Evolutionary conservation across 2,329 filamentous ascomycete species (phyloP), one percentile per base, ranked within the genome.

Genomic region (Leptoxyphium fumago): DNA sequence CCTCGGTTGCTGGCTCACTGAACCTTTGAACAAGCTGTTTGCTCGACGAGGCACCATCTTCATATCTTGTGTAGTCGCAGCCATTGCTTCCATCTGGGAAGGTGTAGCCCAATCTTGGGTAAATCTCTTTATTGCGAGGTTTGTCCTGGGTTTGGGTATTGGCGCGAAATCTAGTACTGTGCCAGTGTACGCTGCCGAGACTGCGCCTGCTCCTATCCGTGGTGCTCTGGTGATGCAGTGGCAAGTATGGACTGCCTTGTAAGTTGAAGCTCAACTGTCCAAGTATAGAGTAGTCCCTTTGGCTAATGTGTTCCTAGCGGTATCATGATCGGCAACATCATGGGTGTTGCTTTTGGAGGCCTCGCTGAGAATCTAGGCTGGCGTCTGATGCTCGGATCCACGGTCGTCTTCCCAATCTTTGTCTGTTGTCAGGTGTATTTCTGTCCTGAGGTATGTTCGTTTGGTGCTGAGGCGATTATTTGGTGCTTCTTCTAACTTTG

Each of bases 161-260:
- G 59, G 59, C 10, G 52, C 58, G n/a, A 62, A 62, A 46, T 57
- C 56, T 15, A 77, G 79, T 0, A 84, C 81, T 0, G 80, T 85
- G 1, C 83, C 84, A 0, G 78, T 88, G 26, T 88, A 84, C 53
- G 78, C 81, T 0, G 82, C 83, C 2, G 83, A 88, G 60, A 83
- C 38, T 14, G 46, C 48, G 7, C 48, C 48, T 3, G 40, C 39
- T 36, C 40, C 29, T 8, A 44, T 48, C 26, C 44, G 46, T 29
- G 48, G 46, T 17, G 46, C 43, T 11, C 40, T 48, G 13, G 42
- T 47, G 15, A 48, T 51, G 48, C 29, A 38, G 34, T 51, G 46
- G 48, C 44, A 46, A 34, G 26, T 46, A 7, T 46, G 44, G 44
- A 43, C 43, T 7, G 43, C 43, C 1, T 45, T 45, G 32, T 36